phyloP scores from a whole-genome alignment of 192 early-diverging fungal species.

The Coemansia sp. region DNA sequence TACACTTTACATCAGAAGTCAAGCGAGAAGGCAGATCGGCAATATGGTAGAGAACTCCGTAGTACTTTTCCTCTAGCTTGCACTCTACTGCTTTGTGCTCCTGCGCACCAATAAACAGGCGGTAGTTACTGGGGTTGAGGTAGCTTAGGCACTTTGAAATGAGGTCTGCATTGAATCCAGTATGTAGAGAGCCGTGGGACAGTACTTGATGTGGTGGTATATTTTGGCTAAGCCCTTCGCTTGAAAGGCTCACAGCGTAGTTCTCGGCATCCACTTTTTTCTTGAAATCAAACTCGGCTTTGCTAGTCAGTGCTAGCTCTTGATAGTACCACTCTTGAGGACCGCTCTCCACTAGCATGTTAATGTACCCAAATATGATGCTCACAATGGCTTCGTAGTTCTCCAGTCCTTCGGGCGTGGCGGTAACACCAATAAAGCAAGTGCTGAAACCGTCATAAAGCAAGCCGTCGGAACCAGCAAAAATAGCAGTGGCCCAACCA shows the following conservation, averaged over 20 bases:
- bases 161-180: slow-evolving; percentile 60
- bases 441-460: slow-evolving; percentile 18
- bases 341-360: not conserved
- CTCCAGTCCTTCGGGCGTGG: slow-evolving; percentile 24
- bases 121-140: slow-evolving; percentile 64
- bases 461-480: too few relatives aligned
- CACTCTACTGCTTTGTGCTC: slow-evolving; percentile 23
- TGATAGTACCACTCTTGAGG: slow-evolving; percentile 34
- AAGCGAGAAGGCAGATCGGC: slow-evolving; percentile 3
- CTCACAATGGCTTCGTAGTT: slow-evolving; percentile 21
- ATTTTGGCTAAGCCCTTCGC: slow-evolving; percentile 63
- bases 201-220: slow-evolving; percentile 62
- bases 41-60: slow-evolving; percentile 75
- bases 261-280: slow-evolving; percentile 63
- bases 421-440: slow-evolving; percentile 11
- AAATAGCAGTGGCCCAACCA: slow-evolving; percentile 79
- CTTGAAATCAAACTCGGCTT: slow-evolving; percentile 61
- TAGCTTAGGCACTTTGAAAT: slow-evolving; percentile 64
- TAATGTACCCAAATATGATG: slow-evolving; percentile 34
- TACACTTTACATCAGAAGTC: not conserved
- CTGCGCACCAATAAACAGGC: slow-evolving; percentile 46
- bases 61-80: slow-evolving; percentile 67
- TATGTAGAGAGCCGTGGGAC: slow-evolving; percentile 64
- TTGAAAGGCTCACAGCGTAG: not conserved
- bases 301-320: slow-evolving; percentile 37